Percentiles rank a stretch among this genome's conserved stretches.
phyloP scores from a whole-genome alignment of 305 asterid genomes.

The Fraxinus ornus region DNA sequence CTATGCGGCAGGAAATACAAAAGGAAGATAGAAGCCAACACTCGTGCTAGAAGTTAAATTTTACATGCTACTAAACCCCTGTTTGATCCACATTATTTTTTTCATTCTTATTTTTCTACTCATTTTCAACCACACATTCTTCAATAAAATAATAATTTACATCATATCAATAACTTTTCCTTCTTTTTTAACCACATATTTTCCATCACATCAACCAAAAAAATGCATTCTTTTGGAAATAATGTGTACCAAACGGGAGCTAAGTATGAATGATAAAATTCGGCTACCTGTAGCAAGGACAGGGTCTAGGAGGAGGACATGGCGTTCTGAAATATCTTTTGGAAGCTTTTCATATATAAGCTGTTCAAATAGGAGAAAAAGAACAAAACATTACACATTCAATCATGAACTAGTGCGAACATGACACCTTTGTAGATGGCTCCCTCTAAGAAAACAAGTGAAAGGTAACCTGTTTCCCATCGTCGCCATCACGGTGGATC shows the following conservation, averaged over 20 bases:
- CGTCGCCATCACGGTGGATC: slow-evolving; percentile 95
- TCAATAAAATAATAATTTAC: no score
- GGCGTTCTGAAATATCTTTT: slow-evolving; percentile 83
- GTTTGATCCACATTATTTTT: no score
- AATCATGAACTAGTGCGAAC: slow-evolving; percentile 7
- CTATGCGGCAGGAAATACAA: background rate
- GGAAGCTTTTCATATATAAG: slow-evolving; percentile 98
- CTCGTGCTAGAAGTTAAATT: background rate
- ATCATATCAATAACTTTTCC: no score
- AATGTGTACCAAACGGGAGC: no score
- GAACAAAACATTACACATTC: background rate
- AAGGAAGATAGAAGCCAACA: background rate
- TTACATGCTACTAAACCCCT: background rate
- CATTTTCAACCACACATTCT: no score
- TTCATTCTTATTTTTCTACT: no score
- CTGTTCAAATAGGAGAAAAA: slow-evolving; percentile 41
- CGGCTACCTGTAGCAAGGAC: slow-evolving; percentile 92
- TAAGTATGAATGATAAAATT: background rate
- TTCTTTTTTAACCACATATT: no score
- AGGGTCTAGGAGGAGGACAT: slow-evolving; percentile 94
- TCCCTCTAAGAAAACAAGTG: background rate
- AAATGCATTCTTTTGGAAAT: no score
- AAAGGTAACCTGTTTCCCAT: slow-evolving; percentile 81
- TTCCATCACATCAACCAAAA: no score
- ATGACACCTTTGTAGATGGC: background rate